Percentiles rank a stretch among this genome's conserved stretches.
Evolutionary conservation across 805 yeast species (phyloP).

Genomic region (Ascoidea tarda): DNA sequence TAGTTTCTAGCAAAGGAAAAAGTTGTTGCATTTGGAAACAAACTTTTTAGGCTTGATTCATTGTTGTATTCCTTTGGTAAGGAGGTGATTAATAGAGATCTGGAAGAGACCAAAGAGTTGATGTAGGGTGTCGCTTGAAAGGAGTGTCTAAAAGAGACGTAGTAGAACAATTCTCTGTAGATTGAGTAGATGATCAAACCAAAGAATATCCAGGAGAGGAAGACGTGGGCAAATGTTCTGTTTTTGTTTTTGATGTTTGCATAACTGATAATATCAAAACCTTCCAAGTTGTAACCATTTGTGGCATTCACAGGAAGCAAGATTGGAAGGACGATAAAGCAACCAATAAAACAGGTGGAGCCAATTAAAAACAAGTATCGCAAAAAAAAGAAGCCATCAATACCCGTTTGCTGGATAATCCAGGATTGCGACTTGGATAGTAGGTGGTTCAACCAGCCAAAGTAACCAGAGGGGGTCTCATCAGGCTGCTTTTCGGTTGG

Average conservation of each 20-base stretch:
- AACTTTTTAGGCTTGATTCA: slow-evolving; percentile 35
- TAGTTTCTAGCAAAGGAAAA: slow-evolving; percentile 55
- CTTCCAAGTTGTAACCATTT: slow-evolving; percentile 37
- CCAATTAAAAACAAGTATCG: slow-evolving; percentile 48
- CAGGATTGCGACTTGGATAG: slow-evolving; percentile 43
- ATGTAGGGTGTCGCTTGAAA: slow-evolving; percentile 60
- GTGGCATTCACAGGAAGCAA: slow-evolving; percentile 65
- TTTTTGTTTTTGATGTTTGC: slow-evolving; percentile 49
- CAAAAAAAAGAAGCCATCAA: slow-evolving; percentile 66
- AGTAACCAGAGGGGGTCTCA: slow-evolving; percentile 48
- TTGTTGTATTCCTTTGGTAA: slow-evolving; percentile 34
- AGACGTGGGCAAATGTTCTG: slow-evolving; percentile 61
- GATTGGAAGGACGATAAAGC: slow-evolving; percentile 49
- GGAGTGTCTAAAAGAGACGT: slow-evolving; percentile 59
- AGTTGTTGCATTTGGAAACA: slow-evolving; percentile 49
- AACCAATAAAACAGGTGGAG: slow-evolving; percentile 35
- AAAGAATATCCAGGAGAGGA: slow-evolving; percentile 61
- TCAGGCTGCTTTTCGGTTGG: slow-evolving; percentile 41
- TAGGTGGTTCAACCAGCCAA: slow-evolving; percentile 42
- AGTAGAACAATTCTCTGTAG: slow-evolving; percentile 62
- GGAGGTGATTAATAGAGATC: slow-evolving; percentile 62
- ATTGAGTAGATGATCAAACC: slow-evolving; percentile 52
- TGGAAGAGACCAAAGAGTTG: slow-evolving; percentile 53
- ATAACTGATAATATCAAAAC: slow-evolving; percentile 53
- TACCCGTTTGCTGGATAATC: slow-evolving; percentile 53